Conservation (phyloP, 345 rosid species). For the Rhodamnia rubescens region DNA sequence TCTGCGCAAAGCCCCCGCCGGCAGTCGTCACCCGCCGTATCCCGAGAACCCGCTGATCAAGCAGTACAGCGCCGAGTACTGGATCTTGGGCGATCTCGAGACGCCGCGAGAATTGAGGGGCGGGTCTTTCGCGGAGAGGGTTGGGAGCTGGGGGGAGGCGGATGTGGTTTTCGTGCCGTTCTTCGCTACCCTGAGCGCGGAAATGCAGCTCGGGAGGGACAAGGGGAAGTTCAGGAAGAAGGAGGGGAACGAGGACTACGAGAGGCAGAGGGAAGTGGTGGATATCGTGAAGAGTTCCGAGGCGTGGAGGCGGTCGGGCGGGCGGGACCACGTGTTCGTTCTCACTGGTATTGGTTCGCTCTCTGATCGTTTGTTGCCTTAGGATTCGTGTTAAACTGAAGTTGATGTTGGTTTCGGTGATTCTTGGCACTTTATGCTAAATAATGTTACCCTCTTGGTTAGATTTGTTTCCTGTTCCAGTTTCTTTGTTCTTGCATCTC, state of each 20-base stretch:
- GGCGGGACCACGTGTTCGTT: slow-evolving; percentile 88
- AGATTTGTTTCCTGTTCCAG: not conserved
- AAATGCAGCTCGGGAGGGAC: slow-evolving; percentile 78
- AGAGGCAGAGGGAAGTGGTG: slow-evolving; percentile 60
- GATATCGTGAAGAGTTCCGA: slow-evolving; percentile 46
- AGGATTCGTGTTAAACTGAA: not conserved
- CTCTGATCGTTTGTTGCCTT: not conserved
- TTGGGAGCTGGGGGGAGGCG: slow-evolving; percentile 34
- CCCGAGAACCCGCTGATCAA: slow-evolving; percentile 81
- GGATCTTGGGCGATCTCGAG: slow-evolving; percentile 87
- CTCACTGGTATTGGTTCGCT: slow-evolving; percentile 45
- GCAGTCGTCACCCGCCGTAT: slow-evolving; percentile 40
- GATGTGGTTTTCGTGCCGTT: slow-evolving; percentile 89
- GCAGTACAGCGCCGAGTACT: slow-evolving; percentile 97
- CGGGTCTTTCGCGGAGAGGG: slow-evolving; percentile 57
- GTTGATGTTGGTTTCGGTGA: not conserved
- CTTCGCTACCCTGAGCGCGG: slow-evolving; percentile 80
- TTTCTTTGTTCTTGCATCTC: not conserved
- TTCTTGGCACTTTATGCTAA: not conserved
- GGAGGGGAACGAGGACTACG: slow-evolving; percentile 61
- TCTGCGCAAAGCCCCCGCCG: slow-evolving; percentile 2
- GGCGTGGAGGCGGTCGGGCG: slow-evolving; percentile 77
- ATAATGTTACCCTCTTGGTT: not conserved
- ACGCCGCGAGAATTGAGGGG: slow-evolving; percentile 34
- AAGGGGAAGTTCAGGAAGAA: slow-evolving; percentile 60